phyloP scores from a whole-genome alignment of 331 rosid species.

The Dryas integrifolia region DNA sequence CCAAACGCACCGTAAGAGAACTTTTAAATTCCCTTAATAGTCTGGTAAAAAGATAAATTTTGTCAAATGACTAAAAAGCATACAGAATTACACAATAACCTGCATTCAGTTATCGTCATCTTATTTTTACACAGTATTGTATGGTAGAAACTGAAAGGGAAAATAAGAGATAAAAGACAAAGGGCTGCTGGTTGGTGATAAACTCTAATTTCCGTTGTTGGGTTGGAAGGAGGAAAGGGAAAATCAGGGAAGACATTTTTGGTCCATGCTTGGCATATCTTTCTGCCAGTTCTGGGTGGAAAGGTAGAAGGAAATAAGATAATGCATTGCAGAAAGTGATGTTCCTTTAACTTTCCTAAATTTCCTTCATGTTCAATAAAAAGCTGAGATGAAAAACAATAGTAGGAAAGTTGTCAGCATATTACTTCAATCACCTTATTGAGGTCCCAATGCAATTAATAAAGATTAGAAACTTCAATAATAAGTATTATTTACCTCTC shows the following conservation, averaged over 20 bases:
- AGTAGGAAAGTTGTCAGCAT: slow-evolving; percentile 11
- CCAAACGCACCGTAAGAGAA: not conserved
- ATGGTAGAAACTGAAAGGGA: not conserved
- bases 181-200: not conserved
- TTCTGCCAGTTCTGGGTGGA: not conserved
- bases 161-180: not conserved
- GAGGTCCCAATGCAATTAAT: not conserved
- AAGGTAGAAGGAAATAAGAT: slow-evolving; percentile 1
- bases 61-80: not conserved
- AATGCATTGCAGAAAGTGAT: not conserved
- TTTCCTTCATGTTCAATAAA: not conserved
- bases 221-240: slow-evolving; percentile 5
- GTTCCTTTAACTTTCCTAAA: not conserved
- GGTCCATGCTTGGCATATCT: not conserved
- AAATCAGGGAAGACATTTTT: slow-evolving; percentile 2
- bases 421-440: not conserved
- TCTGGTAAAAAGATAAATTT: not conserved
- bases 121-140: not conserved
- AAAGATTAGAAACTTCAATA: not conserved
- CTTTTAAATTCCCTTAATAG: not conserved
- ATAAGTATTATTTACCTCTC: not conserved
- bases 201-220: not conserved
- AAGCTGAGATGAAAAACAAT: not conserved
- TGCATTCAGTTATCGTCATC: not conserved
- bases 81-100: not conserved